phyloP scores from a whole-genome alignment of 441 rosid species.

The Iberis amara region DNA sequence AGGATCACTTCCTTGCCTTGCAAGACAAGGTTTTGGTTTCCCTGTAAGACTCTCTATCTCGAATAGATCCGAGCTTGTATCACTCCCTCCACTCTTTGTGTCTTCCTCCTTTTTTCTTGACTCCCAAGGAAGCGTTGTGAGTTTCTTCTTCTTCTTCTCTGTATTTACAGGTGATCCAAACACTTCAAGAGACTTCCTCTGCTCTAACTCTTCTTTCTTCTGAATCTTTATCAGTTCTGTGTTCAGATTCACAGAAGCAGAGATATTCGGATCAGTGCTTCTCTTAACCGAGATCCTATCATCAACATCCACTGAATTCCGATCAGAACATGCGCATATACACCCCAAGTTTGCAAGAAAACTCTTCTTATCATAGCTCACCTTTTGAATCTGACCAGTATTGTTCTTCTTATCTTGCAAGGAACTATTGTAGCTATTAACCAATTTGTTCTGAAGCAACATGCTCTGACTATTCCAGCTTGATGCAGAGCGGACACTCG shows the following conservation, averaged over 20 bases:
- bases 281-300: conserved; percentile 40
- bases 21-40: conserved; percentile 45
- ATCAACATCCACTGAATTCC: conserved; percentile 48
- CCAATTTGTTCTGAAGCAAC: conserved; percentile 37
- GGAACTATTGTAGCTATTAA: conserved; percentile 23
- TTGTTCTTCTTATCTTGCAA: conserved; percentile 28
- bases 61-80: conserved; percentile 76
- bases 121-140: conserved; percentile 40
- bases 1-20: conserved; percentile 52
- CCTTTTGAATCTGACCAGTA: conserved; percentile 27
- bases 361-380: conserved; percentile 32
- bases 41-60: conserved; percentile 73
- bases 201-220: conserved; percentile 31
- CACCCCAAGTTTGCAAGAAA: conserved; percentile 58
- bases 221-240: conserved; percentile 29
- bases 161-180: conserved; percentile 47
- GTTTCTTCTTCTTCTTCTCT: conserved; percentile 37
- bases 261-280: conserved; percentile 26
- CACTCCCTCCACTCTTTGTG: conserved; percentile 46
- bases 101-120: conserved; percentile 31
- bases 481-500: conserved; percentile 51
- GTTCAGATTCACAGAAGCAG: conserved; percentile 29
- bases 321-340: conserved; percentile 59
- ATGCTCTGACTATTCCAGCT: conserved; percentile 76
- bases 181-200: conserved; percentile 50